These are phyloP conservation scores for Corchorus capsularis DNA, from an alignment of 345 rosid genomes.

Conservation along the genomic window DNA sequence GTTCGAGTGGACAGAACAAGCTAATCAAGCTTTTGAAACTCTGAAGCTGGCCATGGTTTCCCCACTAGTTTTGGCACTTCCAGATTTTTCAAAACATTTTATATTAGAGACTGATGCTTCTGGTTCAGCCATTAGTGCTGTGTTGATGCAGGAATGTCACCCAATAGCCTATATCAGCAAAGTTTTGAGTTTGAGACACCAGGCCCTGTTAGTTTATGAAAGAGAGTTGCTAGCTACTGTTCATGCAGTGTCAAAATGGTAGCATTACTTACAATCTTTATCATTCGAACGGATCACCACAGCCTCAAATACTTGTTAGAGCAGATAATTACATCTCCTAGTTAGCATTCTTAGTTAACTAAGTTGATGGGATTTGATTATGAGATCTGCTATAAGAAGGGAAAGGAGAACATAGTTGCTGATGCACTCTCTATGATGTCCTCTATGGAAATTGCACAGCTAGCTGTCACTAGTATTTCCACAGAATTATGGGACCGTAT, in stretches of 20 bases:
- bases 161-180: too few species aligned
- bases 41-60: too few species aligned
- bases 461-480: background rate
- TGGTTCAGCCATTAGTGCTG: too few species aligned
- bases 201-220: too few species aligned
- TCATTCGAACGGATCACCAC: background rate
- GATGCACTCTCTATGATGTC: background rate
- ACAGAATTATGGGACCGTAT: background rate
- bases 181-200: too few species aligned
- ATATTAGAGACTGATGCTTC: too few species aligned
- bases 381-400: background rate
- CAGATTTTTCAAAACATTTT: too few species aligned
- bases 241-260: background rate
- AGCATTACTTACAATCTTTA: background rate
- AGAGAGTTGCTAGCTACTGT: background rate
- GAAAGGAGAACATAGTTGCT: background rate
- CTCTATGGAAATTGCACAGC: too few species aligned
- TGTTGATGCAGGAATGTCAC: too few species aligned
- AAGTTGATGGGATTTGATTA: background rate
- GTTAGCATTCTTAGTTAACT: background rate
- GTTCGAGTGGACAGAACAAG: too few species aligned
- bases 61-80: too few species aligned
- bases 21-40: too few species aligned
- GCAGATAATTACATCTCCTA: background rate
- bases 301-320: background rate